Conservation (phyloP, 306 rosid species). For the Mucuna pruriens region DNA sequence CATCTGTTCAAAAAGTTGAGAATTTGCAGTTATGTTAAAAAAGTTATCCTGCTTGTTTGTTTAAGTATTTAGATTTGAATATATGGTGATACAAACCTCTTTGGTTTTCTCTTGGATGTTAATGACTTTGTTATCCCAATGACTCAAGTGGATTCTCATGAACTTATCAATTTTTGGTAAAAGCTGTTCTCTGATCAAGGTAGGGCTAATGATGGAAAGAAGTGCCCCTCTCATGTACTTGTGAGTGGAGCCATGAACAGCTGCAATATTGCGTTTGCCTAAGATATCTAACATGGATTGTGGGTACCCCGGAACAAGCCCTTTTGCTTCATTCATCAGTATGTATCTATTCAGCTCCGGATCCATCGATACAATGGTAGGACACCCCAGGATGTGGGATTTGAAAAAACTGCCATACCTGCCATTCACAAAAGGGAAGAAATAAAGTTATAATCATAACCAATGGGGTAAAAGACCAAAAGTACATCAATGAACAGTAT, state of each 20-base stretch:
- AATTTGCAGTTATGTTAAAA: background rate
- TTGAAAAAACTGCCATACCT: conserved; percentile 97
- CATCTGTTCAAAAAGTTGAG: conserved; percentile 63
- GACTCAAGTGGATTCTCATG: conserved; percentile 71
- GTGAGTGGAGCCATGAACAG: conserved; percentile 96
- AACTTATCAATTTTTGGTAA: conserved; percentile 83
- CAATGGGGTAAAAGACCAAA: conserved; percentile 35
- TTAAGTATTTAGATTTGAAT: background rate
- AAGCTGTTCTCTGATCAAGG: conserved; percentile 71
- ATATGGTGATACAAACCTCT: conserved; percentile 55
- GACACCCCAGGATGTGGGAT: conserved; percentile 96
- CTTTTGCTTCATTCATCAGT: conserved; percentile 90
- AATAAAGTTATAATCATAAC: conserved; percentile 33
- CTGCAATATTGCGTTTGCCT: conserved; percentile 95
- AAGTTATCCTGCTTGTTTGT: background rate
- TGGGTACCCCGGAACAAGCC: conserved; percentile 98
- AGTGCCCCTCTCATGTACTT: conserved; percentile 94
- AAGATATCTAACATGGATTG: conserved; percentile 94
- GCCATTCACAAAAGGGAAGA: conserved; percentile 28
- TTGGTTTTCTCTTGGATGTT: conserved; percentile 93
- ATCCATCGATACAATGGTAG: conserved; percentile 98
- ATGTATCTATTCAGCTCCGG: conserved; percentile 86
- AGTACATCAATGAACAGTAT: conserved; percentile 33
- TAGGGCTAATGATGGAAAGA: conserved; percentile 81
- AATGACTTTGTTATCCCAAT: conserved; percentile 75